A percentile compares a stretch with the other conserved stretches of the same genome.
These are phyloP conservation scores for Neonectria sp. DNA, from an alignment of 2,329 filamentous ascomycete genomes.

Conservation along the genomic window DNA sequence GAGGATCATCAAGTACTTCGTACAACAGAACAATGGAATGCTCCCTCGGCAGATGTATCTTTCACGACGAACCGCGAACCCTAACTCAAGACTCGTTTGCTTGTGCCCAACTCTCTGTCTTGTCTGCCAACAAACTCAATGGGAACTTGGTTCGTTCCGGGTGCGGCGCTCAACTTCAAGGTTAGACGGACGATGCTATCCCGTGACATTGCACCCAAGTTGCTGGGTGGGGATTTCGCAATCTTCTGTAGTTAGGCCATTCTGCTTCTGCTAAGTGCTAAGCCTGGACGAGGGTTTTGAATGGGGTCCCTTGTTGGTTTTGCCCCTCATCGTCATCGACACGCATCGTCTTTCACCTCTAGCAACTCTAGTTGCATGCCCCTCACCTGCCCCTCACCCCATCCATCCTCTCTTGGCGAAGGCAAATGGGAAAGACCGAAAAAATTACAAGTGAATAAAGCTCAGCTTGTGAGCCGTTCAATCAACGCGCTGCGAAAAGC, in stretches of 20 bases:
- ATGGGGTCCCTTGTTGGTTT: slow-evolving; percentile 18
- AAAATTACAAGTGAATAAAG: slow-evolving; percentile 7
- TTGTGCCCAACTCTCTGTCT: not conserved
- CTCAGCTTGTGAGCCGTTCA: slow-evolving; percentile 9
- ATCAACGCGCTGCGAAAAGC: slow-evolving; percentile 10
- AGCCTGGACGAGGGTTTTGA: not conserved
- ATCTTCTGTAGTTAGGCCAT: not conserved
- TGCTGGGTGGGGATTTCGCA: slow-evolving; percentile 21
- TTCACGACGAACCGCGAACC: not conserved
- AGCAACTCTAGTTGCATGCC: slow-evolving; percentile 10
- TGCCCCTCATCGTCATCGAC: slow-evolving; percentile 16
- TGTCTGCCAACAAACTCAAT: slow-evolving; percentile 1
- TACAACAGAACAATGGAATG: not conserved
- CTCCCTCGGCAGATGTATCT: not conserved
- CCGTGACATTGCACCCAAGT: slow-evolving; percentile 20
- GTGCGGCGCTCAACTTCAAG: slow-evolving; percentile 3
- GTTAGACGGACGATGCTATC: slow-evolving; percentile 21
- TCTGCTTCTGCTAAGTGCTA: slow-evolving; percentile 3
- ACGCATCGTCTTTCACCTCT: slow-evolving; percentile 6
- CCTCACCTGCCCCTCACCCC: slow-evolving; percentile 29
- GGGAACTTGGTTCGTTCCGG: slow-evolving; percentile 1
- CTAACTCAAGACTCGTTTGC: not conserved
- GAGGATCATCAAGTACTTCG: slow-evolving; percentile 9
- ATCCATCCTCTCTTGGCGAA: slow-evolving; percentile 20
- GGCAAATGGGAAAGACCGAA: slow-evolving; percentile 3